Conservation (phyloP, 2,329 filamentous ascomycete genomes). For the Ophiocordyceps camponoti-saundersi region DNA sequence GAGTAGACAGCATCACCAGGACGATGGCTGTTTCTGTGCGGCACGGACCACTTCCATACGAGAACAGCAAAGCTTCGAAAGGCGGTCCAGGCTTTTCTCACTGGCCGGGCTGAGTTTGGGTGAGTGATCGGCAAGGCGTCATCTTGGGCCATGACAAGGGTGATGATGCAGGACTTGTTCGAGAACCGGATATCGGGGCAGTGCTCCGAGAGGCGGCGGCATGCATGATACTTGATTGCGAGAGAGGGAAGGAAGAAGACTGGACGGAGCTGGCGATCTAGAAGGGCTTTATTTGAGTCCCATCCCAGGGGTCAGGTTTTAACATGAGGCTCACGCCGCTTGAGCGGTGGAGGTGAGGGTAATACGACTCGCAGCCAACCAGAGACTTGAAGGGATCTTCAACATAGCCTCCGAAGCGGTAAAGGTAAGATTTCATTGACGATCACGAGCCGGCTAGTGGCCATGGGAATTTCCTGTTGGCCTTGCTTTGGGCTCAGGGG, state of each 20-base stretch:
- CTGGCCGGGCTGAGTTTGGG: neutral
- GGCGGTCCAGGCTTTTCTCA: neutral
- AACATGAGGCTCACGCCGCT: neutral
- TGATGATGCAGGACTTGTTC: neutral
- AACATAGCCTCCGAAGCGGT: neutral
- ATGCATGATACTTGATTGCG: neutral
- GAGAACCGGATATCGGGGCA: neutral
- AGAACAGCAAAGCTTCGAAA: neutral
- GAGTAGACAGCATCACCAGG: conserved; percentile 4
- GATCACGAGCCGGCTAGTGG: neutral
- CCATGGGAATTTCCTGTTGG: neutral
- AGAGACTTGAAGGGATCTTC: neutral
- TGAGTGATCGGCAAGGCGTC: neutral
- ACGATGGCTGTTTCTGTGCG: conserved; percentile 5
- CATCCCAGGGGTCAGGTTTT: too few relatives aligned
- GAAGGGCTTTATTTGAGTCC: neutral
- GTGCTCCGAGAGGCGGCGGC: neutral
- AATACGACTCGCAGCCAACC: neutral
- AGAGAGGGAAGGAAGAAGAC: neutral
- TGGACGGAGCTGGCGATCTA: neutral
- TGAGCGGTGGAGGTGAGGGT: neutral
- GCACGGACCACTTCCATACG: conserved; percentile 7
- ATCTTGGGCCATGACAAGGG: neutral
- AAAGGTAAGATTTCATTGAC: neutral
- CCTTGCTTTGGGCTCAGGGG: too few relatives aligned